Evolutionary conservation across 2,329 filamentous ascomycete genomes (phyloP), one percentile per base, ranked within the genome.

Genomic region (Huntiella omanensis): DNA sequence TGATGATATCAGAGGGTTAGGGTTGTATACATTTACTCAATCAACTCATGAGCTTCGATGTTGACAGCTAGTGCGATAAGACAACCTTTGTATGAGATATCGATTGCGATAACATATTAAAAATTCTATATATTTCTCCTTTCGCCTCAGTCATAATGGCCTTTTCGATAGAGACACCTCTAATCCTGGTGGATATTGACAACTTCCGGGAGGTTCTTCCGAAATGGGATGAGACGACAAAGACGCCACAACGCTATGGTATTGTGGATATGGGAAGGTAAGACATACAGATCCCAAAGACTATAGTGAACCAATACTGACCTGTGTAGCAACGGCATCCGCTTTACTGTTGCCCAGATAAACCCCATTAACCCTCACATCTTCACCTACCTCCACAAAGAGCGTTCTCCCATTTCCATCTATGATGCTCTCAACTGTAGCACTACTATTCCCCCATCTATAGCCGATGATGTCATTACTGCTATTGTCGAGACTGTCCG

Each of bases 341-440:
- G 87, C 47, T 93, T 93, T 67, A 88, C 84, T 39, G 84, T 94
- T 55, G 83, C 85, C 6, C 77, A 85, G 53, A 69, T 92, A n/a
- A 71, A 77, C 3, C 77, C 80, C 16, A 73, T 76, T 3, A 73
- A 67, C 35, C 70, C 81, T 17, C 80, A 86, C 17, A 74, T 86
- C 17, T 69, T 94, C 37, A 77, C 71, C 13, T 87, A 81, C 19
- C 55, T 94, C 47, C 92, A 84, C 61, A 75, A 81, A 54, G 76
- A 85, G 54, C 78, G 87, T 4, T 80, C 77, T 7, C 73, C 70
- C 16, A 91, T 95, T 49, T 94, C 86, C 2, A 71, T 95, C 8
- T 93, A 91, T 62, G 85, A 94, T 57, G 84, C 84, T 1, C 62
- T 78, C 61, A 83, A 65, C 68, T 67, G 64, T 53, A 68, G 61